Conservation (phyloP, 164 flowering plant species). For the Santalum album region DNA sequence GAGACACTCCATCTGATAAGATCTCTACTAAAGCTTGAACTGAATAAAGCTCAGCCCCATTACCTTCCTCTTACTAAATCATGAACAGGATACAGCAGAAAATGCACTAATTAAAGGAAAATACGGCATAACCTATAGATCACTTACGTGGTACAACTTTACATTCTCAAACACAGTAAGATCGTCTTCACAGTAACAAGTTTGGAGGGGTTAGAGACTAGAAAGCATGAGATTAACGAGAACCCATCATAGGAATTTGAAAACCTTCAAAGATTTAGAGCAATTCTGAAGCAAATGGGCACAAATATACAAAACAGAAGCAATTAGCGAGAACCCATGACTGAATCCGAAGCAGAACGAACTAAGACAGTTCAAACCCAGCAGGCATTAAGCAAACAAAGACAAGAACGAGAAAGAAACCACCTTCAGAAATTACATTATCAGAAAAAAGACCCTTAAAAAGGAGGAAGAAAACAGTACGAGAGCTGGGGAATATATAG, state of each 20-base stretch:
- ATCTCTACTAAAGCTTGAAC: conserved; percentile 24
- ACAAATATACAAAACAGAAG: no score
- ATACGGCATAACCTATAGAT: conserved; percentile 8
- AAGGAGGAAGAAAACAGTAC: conserved; percentile 7
- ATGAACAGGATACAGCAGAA: conserved; percentile 15
- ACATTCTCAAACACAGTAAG: conserved; percentile 1
- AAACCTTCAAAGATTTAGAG: not conserved
- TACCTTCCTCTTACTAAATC: conserved; percentile 10
- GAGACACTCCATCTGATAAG: conserved; percentile 23
- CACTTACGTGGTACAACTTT: conserved; percentile 29
- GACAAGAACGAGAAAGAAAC: not conserved
- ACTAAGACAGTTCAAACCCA: no score
- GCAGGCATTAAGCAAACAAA: conserved; percentile 5
- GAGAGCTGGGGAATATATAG: not conserved
- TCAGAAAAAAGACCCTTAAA: conserved; percentile 11
- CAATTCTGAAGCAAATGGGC: no score
- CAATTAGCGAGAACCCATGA: no score
- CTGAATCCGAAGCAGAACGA: no score
- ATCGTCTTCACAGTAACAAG: not conserved
- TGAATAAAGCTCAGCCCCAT: conserved; percentile 34
- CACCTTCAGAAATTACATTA: conserved; percentile 27
- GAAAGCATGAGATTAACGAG: conserved; percentile 23
- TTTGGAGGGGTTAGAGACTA: conserved; percentile 1
- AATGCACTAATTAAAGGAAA: conserved; percentile 7
- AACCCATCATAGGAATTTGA: conserved; percentile 26